Evolutionary conservation across 345 rosid genomes (phyloP), one percentile per base, ranked within the genome.

Genomic region (Lepidium africanum): DNA sequence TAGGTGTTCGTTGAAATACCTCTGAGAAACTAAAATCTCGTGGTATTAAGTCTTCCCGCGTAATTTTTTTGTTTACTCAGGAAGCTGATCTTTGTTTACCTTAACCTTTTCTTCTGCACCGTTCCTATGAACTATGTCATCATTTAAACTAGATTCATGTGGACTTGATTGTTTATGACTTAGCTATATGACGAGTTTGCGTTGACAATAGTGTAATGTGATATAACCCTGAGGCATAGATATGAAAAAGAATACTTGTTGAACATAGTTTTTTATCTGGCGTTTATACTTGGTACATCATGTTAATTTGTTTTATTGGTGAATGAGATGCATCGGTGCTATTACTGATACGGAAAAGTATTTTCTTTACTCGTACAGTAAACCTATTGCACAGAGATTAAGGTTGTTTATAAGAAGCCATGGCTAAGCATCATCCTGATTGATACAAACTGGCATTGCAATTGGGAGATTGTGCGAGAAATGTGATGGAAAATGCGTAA

Each of bases 391-490:
- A n/a, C n/a, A n/a, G n/a, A n/a, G 54, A 55, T 23, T 23, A 67
- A 33, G 19, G 11, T 3, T 9, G 23, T 38, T 2, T 38, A 19
- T 38, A n/a, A n/a, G 39, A 5, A 68, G 75, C 57, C 30, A 86
- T 86, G 90, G 86, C 86, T 7, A 84, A 87, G 85, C 89, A 87
- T 73, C 92, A 87, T 47, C 92, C 92, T 17, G 92, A 87, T 79
- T 63, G 56, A 86, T 84, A 78, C 87, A 84, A 72, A 87, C 92
- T 1, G 92, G 89, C 13, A 87, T 85, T 62, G 92, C 89, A 15
- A 87, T 84, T 12, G 89, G 89, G 59, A 33, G 87, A 13, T 70
- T 87, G 3, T 84, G 89, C 17, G 90, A 83, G 80, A 83, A 83
- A 59, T 80, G 83, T 19, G 90, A 83, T 70, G 90, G 90, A 8